Evolutionary conservation across 1,139 yeast genomes (phyloP), one percentile per base, ranked within the genome.

Genomic region (Saccharomycopsis hybrid): DNA sequence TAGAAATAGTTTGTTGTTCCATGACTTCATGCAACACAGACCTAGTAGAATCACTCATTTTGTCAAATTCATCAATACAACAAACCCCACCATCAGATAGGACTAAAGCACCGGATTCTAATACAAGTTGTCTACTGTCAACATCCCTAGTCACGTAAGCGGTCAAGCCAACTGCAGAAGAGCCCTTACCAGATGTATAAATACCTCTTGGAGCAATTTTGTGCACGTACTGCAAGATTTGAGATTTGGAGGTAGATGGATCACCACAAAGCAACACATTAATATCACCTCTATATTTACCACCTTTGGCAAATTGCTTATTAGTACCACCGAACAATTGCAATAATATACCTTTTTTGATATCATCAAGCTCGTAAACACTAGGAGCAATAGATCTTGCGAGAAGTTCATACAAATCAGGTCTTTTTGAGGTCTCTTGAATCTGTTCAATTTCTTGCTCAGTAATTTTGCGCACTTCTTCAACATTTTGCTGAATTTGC

Each of bases 1-100:
- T 88, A 9, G 97, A 89, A 43, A 92, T 92, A 0, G 98, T 92
- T 66, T 92, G 98, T 66, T 92, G 98, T 72, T 92, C 98, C 98
- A 92, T 92, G 27, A 94, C 98, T 74, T 92, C 98, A 66, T 92
- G 99, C 53, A 92, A 72, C 13, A 92, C 97, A 2, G 97, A 88
- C 60, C 98, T 74, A 0, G 98, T 92, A 1, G 95, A 71, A 60
- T 92, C 98, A 54, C 84, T 78, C 99, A 92, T 92, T 67, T 92
- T 92, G 69, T 92, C 99, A 63, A 92, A 92, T 70, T 92, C 99
- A 71, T 92, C 99, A 65, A 92, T 92, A 69, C 98, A 94, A 71
- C 98, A 92, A 49, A 92, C 83, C 71, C 99, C 99, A 53, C 98
- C 98, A 68, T 92, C 99, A 5, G 97, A 88, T 49, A 92, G 74